Conservation (phyloP, 1,284 basidiomycete genomes). For the Singerocomus rubriflavus region DNA sequence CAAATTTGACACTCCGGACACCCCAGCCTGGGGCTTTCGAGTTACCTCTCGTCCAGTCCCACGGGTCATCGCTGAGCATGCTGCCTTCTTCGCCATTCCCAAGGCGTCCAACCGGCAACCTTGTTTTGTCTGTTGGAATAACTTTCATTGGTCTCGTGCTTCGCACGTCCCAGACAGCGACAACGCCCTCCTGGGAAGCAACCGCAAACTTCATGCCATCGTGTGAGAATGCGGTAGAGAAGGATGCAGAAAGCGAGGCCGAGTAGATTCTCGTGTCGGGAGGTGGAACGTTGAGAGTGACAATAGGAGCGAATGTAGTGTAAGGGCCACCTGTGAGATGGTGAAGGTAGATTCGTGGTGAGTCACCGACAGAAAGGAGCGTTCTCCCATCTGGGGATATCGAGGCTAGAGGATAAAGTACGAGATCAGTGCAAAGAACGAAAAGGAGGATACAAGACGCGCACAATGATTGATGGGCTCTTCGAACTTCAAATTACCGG, state of each 20-base stretch:
- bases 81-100: conserved; percentile 47
- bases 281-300: conserved; percentile 54
- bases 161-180: conserved; percentile 78
- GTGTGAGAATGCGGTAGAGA: conserved; percentile 78
- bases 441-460: conserved; percentile 34
- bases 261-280: conserved; percentile 42
- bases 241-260: conserved; percentile 63
- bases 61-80: conserved; percentile 59
- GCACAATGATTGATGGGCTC: conserved; percentile 70
- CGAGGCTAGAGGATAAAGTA: conserved; percentile 49
- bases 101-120: conserved; percentile 33
- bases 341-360: conserved; percentile 75
- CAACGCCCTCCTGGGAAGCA: conserved; percentile 80
- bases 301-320: conserved; percentile 55
- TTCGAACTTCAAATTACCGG: conserved; percentile 56
- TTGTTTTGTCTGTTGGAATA: conserved; percentile 52
- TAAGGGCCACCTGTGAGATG: conserved; percentile 57
- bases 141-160: conserved; percentile 67
- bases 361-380: conserved; percentile 84
- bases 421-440: conserved; percentile 22
- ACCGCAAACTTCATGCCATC: conserved; percentile 84
- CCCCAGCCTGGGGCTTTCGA: conserved; percentile 71
- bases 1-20: conserved; percentile 76
- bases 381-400: conserved; percentile 84
- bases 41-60: conserved; percentile 59